Conservation (phyloP, 257 asterid species). For the Echites panduratus region DNA sequence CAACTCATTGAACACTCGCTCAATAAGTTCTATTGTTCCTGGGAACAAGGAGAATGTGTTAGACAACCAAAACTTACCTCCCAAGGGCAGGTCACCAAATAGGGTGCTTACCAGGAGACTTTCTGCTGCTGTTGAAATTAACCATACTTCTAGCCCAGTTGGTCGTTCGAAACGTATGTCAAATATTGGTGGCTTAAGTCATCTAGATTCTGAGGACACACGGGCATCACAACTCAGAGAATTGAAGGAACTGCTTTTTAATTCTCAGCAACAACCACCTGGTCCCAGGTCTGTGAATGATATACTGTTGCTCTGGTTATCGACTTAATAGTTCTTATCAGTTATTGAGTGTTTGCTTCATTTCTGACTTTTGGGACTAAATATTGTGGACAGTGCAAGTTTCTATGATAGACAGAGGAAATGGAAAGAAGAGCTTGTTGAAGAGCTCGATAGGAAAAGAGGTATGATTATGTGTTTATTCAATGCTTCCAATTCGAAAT, state of each 20-base stretch:
- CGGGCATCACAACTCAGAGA: conserved; percentile 28
- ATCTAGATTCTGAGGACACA: conserved; percentile 48
- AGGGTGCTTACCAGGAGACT: conserved; percentile 57
- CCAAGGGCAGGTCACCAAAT: conserved; percentile 87
- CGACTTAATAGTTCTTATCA: conserved; percentile 8
- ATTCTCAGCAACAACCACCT: conserved; percentile 53
- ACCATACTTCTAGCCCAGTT: conserved; percentile 57
- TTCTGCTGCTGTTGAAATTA: conserved; percentile 66
- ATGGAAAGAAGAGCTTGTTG: conserved; percentile 98
- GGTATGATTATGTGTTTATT: conserved; percentile 46
- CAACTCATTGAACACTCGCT: conserved; percentile 61
- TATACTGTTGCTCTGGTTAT: conserved; percentile 1
- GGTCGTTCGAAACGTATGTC: conserved; percentile 63
- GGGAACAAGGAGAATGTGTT: conserved; percentile 79
- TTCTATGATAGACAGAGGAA: conserved; percentile 69
- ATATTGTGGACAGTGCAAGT: conserved; percentile 32
- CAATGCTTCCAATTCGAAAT: neutral
- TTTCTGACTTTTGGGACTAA: conserved; percentile 16
- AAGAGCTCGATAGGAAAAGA: conserved; percentile 83
- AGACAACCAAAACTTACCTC: conserved; percentile 72
- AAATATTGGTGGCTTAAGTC: conserved; percentile 45
- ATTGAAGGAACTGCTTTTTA: conserved; percentile 41
- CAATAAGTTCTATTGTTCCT: conserved; percentile 47
- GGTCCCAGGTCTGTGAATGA: conserved; percentile 57
- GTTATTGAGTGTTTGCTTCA: neutral